phyloP scores from a whole-genome alignment of 371 early-diverging fungal genomes.

The Apophysomyces trapeziformis region DNA sequence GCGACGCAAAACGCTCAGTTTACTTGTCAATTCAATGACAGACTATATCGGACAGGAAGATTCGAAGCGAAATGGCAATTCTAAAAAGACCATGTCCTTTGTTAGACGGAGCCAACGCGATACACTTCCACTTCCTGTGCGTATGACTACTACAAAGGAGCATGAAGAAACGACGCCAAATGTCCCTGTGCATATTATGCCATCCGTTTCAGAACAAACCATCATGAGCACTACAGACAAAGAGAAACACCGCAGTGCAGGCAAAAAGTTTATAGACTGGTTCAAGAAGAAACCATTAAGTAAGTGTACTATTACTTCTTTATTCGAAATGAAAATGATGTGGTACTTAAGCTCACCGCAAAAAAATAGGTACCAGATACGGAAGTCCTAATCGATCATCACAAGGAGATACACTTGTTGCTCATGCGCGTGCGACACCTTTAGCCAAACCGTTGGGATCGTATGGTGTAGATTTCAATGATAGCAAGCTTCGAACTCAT shows the following conservation, averaged over 20 bases:
- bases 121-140: constrained; percentile 21
- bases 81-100: constrained; percentile 15
- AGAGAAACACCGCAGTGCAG: constrained; percentile 53
- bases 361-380: constrained; percentile 3
- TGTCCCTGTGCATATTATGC: constrained; percentile 17
- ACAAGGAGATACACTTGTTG: constrained; percentile 8
- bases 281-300: constrained; percentile 68
- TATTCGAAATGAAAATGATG: background rate
- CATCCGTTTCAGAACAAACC: constrained; percentile 44
- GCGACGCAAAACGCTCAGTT: constrained; percentile 59
- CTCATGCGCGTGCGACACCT: background rate
- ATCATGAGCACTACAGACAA: constrained; percentile 23
- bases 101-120: constrained; percentile 23
- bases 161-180: background rate
- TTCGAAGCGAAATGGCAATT: constrained; percentile 18
- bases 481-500: constrained; percentile 72
- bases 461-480: constrained; percentile 32
- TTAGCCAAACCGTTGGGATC: constrained; percentile 21
- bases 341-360: background rate
- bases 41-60: constrained; percentile 30
- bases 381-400: constrained; percentile 11
- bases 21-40: constrained; percentile 53
- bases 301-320: constrained; percentile 29
- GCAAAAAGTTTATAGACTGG: constrained; percentile 76
- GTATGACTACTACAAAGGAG: constrained; percentile 11